phyloP scores from a whole-genome alignment of 352 stramenopile genomes.

The Phytophthora megakarya region DNA sequence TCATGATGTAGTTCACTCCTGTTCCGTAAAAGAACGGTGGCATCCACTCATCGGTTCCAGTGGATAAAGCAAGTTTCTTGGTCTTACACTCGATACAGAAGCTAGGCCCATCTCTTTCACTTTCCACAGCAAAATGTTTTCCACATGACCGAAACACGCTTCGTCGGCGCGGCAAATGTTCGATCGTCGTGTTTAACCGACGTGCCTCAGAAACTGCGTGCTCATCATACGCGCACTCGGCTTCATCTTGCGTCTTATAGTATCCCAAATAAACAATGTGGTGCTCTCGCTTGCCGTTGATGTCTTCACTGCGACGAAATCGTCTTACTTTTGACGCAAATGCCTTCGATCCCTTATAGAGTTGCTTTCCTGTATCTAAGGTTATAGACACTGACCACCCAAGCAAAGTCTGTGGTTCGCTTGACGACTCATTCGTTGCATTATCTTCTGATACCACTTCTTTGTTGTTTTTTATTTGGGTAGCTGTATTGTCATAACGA shows the following conservation, averaged over 20 bases:
- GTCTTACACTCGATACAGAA: conserved; percentile 82
- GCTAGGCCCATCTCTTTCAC: conserved; percentile 62
- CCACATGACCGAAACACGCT: conserved; percentile 80
- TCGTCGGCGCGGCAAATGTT: conserved; percentile 56
- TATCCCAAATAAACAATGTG: conserved; percentile 77
- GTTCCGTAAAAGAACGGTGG: conserved; percentile 69
- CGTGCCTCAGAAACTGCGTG: conserved; percentile 63
- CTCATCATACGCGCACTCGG: conserved; percentile 73
- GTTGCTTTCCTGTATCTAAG: conserved; percentile 58
- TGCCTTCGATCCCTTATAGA: conserved; percentile 74
- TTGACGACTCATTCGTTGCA: neutral
- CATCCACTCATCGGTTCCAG: conserved; percentile 50
- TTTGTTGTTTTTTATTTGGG: neutral
- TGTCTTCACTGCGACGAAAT: conserved; percentile 67
- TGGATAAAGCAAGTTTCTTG: conserved; percentile 47
- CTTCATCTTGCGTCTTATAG: conserved; percentile 66
- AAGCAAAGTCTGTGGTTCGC: conserved; percentile 24
- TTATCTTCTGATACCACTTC: conserved; percentile 3
- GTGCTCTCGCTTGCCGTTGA: conserved; percentile 54
- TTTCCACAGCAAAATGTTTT: conserved; percentile 84
- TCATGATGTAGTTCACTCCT: conserved; percentile 77
- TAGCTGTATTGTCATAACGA: conserved; percentile 34
- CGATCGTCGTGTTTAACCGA: conserved; percentile 64
- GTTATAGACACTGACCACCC: conserved; percentile 79
- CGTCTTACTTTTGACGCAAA: conserved; percentile 77